A percentile compares a stretch with the other conserved stretches of the same genome.
phyloP scores from a whole-genome alignment of 768 basidiomycete genomes.

The Pisolithus tinctorius region DNA sequence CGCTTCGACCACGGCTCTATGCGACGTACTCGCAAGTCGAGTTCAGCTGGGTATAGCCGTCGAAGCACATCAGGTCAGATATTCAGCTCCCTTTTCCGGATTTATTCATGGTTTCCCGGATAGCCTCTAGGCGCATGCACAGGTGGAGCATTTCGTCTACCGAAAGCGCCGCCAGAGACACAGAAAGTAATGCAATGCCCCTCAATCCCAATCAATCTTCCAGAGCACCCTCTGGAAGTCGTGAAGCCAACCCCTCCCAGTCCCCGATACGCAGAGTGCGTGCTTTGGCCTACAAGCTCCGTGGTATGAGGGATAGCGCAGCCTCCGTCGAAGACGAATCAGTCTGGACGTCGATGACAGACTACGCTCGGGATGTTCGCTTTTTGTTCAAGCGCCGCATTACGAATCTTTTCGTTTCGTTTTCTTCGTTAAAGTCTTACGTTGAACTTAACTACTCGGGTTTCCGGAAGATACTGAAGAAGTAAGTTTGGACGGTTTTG shows the following conservation, averaged over 20 bases:
- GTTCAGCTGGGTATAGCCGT: constrained; percentile 18
- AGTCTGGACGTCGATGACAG: constrained; percentile 75
- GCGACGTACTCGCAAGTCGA: constrained; percentile 32
- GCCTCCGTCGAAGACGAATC: constrained; percentile 38
- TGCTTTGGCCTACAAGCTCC: constrained; percentile 41
- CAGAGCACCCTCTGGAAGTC: constrained; percentile 13
- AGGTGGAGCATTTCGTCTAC: constrained; percentile 43
- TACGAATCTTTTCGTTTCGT: constrained; percentile 70
- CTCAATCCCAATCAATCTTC: constrained; percentile 1
- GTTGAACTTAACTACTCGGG: constrained; percentile 90
- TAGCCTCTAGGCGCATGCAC: constrained; percentile 10
- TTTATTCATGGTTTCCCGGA: neutral
- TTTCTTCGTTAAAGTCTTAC: constrained; percentile 75
- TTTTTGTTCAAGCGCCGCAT: constrained; percentile 87
- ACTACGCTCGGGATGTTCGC: constrained; percentile 78
- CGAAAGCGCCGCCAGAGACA: constrained; percentile 35
- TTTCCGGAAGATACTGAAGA: constrained; percentile 93
- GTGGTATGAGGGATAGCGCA: constrained; percentile 46
- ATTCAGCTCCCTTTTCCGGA: neutral
- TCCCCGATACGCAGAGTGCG: constrained; percentile 31
- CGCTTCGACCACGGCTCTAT: constrained; percentile 24
- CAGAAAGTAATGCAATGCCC: constrained; percentile 28
- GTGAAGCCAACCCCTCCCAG: constrained; percentile 18
- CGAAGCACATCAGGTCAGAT: constrained; percentile 20
- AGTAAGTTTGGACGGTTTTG: constrained; percentile 40